Percentiles rank a stretch among this genome's conserved stretches.
Conservation (phyloP, 352 stramenopile species). For the Hyaloperonospora brassicae region DNA sequence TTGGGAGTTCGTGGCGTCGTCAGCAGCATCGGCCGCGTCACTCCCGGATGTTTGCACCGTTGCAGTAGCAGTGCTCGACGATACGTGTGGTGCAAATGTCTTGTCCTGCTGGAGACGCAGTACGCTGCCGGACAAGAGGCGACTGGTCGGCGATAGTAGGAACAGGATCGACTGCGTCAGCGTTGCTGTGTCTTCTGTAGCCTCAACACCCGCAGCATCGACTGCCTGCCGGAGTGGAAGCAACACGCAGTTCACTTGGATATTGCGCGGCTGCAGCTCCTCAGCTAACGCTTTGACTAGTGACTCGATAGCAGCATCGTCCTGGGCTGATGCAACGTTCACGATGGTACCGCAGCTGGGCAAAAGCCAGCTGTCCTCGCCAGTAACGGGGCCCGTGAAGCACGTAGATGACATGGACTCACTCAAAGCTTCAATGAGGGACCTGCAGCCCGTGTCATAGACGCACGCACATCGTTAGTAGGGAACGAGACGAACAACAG, state of each 20-base stretch:
- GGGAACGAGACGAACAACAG: too few species aligned
- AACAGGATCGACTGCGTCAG: constrained; percentile 58
- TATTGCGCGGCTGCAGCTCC: constrained; percentile 31
- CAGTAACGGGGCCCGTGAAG: constrained; percentile 12
- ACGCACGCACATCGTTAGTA: not conserved
- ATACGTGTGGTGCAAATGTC: constrained; percentile 1
- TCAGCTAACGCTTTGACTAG: constrained; percentile 36
- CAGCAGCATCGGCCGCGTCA: not conserved
- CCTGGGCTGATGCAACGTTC: constrained; percentile 14
- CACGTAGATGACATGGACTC: constrained; percentile 24
- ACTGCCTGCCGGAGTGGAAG: constrained; percentile 14
- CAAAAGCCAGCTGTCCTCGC: constrained; percentile 13
- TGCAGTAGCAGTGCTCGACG: not conserved
- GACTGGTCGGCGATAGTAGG: constrained; percentile 44
- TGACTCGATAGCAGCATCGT: constrained; percentile 24
- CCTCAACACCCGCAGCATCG: not conserved
- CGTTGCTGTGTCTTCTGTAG: constrained; percentile 13
- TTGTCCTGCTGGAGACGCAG: constrained; percentile 35
- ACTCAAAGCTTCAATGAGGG: constrained; percentile 19
- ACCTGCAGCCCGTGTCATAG: constrained; percentile 7
- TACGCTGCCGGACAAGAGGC: constrained; percentile 46
- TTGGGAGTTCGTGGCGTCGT: not conserved
- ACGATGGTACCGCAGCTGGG: constrained; percentile 22
- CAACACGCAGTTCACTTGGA: constrained; percentile 54
- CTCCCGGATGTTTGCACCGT: not conserved